Conservation (phyloP, 176 grass and related monocot species). For the Phragmites australis region DNA sequence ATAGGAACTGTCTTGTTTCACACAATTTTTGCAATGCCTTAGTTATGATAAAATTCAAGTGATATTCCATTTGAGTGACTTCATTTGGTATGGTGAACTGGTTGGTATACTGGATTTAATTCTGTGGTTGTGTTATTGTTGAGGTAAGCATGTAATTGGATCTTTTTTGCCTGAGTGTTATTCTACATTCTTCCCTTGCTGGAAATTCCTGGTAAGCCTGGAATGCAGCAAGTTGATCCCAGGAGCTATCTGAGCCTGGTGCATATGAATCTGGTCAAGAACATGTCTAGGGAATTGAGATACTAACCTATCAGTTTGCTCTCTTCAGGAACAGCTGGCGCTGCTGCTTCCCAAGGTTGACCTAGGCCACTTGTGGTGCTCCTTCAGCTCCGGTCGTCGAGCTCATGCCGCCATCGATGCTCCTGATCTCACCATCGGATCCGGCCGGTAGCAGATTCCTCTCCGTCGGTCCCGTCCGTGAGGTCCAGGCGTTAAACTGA, state of each 20-base stretch:
- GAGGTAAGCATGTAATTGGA: background rate
- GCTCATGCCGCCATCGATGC: background rate
- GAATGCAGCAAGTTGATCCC: background rate
- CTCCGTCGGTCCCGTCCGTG: background rate
- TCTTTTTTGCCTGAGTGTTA: background rate
- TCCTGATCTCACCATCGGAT: background rate
- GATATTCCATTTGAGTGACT: background rate
- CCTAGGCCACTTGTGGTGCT: background rate
- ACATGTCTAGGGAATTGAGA: slow-evolving; percentile 6
- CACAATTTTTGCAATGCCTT: background rate
- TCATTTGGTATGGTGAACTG: background rate
- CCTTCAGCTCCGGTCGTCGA: background rate
- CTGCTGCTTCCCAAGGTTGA: background rate
- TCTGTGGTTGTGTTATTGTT: background rate
- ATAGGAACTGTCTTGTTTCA: background rate
- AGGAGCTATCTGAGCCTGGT: background rate
- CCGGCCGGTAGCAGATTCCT: too few species aligned
- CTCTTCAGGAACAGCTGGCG: slow-evolving; percentile 21
- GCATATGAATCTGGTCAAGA: background rate
- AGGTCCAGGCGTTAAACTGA: background rate
- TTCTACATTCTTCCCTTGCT: background rate
- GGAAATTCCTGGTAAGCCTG: background rate
- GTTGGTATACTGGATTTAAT: background rate
- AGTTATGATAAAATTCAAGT: background rate
- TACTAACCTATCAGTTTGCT: background rate